Percentiles rank a stretch among this genome's conserved stretches.
phyloP scores from a whole-genome alignment of 1,139 yeast species.

The Pichia cactophila region DNA sequence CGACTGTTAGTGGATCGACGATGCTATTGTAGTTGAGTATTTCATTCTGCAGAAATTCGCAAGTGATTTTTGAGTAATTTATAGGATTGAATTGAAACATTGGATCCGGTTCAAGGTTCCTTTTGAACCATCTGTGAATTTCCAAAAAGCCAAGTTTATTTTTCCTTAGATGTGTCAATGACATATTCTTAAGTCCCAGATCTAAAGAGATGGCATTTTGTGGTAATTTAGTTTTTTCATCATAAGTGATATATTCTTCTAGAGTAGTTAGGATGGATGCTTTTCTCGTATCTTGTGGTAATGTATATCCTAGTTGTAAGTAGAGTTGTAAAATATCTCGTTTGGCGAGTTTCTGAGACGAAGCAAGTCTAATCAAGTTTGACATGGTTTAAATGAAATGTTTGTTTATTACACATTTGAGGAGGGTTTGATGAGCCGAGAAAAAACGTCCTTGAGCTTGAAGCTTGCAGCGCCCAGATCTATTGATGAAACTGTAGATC shows the following conservation, averaged over 20 bases:
- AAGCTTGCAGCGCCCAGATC: no score
- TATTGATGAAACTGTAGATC: no score
- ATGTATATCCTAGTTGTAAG: slow-evolving; percentile 16
- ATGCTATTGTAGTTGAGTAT: not conserved
- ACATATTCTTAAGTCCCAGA: slow-evolving; percentile 37
- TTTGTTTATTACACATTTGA: not conserved
- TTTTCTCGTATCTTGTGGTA: not conserved
- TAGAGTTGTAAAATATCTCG: slow-evolving; percentile 4
- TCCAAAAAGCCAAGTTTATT: slow-evolving; percentile 22
- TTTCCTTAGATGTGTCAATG: slow-evolving; percentile 27
- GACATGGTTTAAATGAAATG: not conserved
- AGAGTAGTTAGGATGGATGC: not conserved
- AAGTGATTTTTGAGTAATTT: slow-evolving; percentile 20
- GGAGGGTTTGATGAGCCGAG: not conserved
- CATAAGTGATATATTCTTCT: not conserved
- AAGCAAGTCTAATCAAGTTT: not conserved
- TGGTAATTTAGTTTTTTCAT: not conserved
- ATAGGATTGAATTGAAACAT: slow-evolving; percentile 21
- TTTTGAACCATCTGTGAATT: slow-evolving; percentile 37
- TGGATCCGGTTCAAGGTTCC: slow-evolving; percentile 27
- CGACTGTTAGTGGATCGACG: slow-evolving; percentile 32
- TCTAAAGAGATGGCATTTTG: slow-evolving; percentile 31
- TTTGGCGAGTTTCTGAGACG: slow-evolving; percentile 1
- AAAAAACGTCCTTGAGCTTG: no score
- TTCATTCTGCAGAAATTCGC: slow-evolving; percentile 16